Percentiles rank a stretch among this genome's conserved stretches.
These are phyloP conservation scores for Cymodocea nodosa DNA, from an alignment of 116 monocot genomes.

Conservation along the genomic window DNA sequence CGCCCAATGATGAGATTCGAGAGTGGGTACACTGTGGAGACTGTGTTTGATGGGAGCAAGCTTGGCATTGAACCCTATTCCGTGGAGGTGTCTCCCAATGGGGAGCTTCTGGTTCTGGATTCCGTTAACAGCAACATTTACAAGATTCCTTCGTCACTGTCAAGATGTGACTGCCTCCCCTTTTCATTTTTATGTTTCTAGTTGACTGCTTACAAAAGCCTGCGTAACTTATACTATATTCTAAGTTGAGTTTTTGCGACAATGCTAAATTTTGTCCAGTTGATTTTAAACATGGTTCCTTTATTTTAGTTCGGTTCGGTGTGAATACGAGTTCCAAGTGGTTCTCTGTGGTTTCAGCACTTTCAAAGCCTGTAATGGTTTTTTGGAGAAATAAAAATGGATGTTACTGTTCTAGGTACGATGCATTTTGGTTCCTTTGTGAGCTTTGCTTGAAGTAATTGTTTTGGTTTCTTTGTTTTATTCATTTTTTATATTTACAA, in stretches of 20 bases:
- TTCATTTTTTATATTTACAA: too few species aligned
- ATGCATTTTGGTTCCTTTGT: too few species aligned
- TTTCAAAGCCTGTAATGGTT: too few species aligned
- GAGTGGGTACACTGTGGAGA: constrained; percentile 90
- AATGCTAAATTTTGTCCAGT: background rate
- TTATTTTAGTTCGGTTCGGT: too few species aligned
- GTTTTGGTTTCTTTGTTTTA: too few species aligned
- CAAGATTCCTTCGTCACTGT: constrained; percentile 67
- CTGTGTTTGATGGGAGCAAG: constrained; percentile 98
- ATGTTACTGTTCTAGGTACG: too few species aligned
- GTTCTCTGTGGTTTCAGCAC: too few species aligned
- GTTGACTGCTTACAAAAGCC: background rate
- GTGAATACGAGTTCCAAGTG: too few species aligned
- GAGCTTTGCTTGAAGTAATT: too few species aligned
- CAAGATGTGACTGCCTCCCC: constrained; percentile 50
- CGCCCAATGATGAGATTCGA: constrained; percentile 87
- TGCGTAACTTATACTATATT: too few species aligned
- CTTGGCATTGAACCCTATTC: constrained; percentile 92
- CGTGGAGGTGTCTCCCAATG: constrained; percentile 58
- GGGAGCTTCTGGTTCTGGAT: constrained; percentile 81
- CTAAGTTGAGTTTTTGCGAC: background rate
- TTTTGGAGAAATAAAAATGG: too few species aligned
- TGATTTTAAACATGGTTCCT: too few species aligned
- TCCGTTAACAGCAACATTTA: constrained; percentile 88
- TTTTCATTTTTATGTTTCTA: constrained; percentile 1